A percentile compares a stretch with the other conserved stretches of the same genome.
Conservation (phyloP, 2,329 filamentous ascomycete genomes). For the Curvularia verruculosa region DNA sequence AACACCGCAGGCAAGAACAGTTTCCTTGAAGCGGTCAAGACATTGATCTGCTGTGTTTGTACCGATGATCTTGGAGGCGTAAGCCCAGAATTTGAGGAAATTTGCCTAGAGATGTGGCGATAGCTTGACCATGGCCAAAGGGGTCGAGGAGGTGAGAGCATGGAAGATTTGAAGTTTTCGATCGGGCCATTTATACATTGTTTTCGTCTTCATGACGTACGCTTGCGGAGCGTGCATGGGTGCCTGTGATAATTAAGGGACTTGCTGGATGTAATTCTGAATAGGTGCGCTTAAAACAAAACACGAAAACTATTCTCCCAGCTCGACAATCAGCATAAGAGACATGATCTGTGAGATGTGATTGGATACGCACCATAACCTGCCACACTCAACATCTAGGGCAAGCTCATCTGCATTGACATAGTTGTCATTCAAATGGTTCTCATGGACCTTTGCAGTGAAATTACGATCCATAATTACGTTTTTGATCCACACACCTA, state of each 20-base stretch:
- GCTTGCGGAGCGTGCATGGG: too few relatives aligned
- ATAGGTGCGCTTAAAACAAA: conserved; percentile 19
- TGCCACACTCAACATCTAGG: not conserved
- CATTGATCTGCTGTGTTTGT: conserved; percentile 21
- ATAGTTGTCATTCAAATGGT: not conserved
- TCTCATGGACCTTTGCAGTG: not conserved
- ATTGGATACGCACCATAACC: not conserved
- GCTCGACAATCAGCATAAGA: conserved; percentile 22
- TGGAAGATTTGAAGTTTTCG: not conserved
- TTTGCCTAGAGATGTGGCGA: conserved; percentile 13
- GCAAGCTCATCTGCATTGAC: not conserved
- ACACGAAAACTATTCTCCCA: conserved; percentile 23
- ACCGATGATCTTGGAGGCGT: conserved; percentile 13
- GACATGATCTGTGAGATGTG: conserved; percentile 12
- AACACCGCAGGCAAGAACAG: conserved; percentile 4
- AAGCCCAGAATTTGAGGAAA: conserved; percentile 17
- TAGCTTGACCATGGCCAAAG: conserved; percentile 13
- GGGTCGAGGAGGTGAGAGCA: conserved; percentile 12
- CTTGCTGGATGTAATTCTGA: conserved; percentile 28
- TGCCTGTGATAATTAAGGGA: too few relatives aligned
- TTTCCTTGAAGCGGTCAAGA: conserved; percentile 18
- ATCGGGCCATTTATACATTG: not conserved
- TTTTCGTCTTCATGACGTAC: not conserved
- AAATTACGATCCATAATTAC: not conserved
- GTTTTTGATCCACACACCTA: not conserved